Evolutionary conservation across 345 rosid genomes (phyloP).

Genomic region (Pseudoturritis turrita): DNA sequence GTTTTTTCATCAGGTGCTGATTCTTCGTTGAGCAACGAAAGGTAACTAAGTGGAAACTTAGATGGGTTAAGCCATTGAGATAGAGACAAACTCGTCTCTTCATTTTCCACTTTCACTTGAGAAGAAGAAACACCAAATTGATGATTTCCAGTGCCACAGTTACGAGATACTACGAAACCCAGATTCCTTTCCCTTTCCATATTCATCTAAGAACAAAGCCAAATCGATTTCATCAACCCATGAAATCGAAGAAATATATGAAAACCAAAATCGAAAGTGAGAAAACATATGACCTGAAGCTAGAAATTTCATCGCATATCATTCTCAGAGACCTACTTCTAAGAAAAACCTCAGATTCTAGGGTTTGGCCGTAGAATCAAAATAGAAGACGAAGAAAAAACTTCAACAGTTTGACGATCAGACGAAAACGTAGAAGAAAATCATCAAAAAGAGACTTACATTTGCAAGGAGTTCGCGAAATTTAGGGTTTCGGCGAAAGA

Average conservation of each 20-base stretch:
- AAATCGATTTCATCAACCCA: too few relatives aligned
- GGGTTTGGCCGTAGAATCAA: not conserved
- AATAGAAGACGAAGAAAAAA: not conserved
- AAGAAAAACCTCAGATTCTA: not conserved
- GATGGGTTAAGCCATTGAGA: constrained; percentile 32
- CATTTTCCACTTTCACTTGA: not conserved
- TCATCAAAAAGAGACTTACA: not conserved
- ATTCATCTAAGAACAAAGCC: too few relatives aligned
- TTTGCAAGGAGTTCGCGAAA: not conserved
- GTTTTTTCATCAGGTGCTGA: constrained; percentile 2
- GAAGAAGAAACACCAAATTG: not conserved
- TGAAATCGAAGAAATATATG: too few relatives aligned
- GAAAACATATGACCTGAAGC: not conserved
- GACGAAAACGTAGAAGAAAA: not conserved
- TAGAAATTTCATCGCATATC: not conserved
- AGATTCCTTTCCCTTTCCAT: not conserved
- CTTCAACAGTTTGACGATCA: not conserved
- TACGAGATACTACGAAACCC: not conserved
- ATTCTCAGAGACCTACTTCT: not conserved
- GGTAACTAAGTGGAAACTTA: constrained; percentile 24
- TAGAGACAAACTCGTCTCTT: not conserved
- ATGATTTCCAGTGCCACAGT: not conserved
- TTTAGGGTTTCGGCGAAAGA: not conserved
- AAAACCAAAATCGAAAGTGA: too few relatives aligned
- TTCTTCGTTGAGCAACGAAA: constrained; percentile 27